phyloP scores from a whole-genome alignment of 129 eudicot genomes.

The Scalesia atractyloides region DNA sequence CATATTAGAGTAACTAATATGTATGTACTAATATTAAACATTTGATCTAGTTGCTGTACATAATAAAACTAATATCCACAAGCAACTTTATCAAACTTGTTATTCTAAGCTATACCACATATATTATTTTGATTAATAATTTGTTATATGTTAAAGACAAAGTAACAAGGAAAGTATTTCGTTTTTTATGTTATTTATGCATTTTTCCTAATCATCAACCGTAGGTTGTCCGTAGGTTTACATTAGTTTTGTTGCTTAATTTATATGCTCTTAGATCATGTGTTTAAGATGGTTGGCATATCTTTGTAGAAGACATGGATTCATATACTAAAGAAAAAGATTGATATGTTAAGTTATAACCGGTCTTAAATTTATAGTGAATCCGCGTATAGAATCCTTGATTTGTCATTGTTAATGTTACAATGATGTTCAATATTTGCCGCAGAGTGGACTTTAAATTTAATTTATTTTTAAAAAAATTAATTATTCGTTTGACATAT shows the following conservation, averaged over 20 bases:
- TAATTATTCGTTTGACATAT: no score
- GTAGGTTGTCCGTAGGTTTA: background rate
- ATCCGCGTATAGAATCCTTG: background rate
- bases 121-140: conserved; percentile 20
- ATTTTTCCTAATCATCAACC: background rate
- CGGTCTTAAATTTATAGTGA: background rate
- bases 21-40: conserved; percentile 30
- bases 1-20: conserved; percentile 22
- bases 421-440: no score
- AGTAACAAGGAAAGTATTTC: background rate
- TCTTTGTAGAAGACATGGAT: background rate
- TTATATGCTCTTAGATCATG: background rate
- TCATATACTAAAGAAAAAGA: background rate
- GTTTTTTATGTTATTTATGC: background rate
- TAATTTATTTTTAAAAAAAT: no score
- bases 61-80: conserved; percentile 31
- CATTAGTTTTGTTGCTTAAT: background rate
- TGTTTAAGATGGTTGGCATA: background rate
- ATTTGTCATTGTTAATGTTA: no score
- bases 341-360: background rate
- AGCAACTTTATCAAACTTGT: conserved; percentile 37
- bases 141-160: conserved; percentile 13
- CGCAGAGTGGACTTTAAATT: no score
- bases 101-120: conserved; percentile 16
- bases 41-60: conserved; percentile 40